These are phyloP conservation scores for Sanghuangporus weigelae DNA, from an alignment of 1,284 basidiomycete species.

Conservation along the genomic window DNA sequence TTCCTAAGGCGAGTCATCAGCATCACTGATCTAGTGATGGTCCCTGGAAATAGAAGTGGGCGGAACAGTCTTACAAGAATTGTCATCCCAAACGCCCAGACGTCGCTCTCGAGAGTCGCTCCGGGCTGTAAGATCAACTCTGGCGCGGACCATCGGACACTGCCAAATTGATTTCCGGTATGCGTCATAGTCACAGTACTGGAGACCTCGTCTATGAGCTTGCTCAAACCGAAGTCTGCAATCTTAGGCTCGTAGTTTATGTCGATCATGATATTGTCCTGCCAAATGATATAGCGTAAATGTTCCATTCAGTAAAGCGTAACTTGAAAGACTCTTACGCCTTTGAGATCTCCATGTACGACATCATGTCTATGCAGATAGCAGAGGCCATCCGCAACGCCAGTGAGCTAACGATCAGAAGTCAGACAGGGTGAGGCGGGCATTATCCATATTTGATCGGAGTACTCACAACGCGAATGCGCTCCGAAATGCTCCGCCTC, in stretches of 20 bases:
- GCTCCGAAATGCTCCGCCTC: constrained; percentile 1
- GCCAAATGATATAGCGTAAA: neutral
- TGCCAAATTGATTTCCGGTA: constrained; percentile 7
- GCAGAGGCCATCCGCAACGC: constrained; percentile 15
- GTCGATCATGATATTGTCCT: constrained; percentile 17
- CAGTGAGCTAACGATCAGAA: constrained; percentile 6
- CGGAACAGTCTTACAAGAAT: neutral
- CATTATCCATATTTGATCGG: neutral
- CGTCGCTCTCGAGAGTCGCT: constrained; percentile 13
- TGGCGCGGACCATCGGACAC: constrained; percentile 13
- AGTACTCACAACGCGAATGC: constrained; percentile 11
- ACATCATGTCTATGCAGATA: constrained; percentile 18
- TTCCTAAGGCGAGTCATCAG: constrained; percentile 3
- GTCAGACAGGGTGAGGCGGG: neutral
- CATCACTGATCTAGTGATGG: neutral
- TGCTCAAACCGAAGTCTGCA: constrained; percentile 16
- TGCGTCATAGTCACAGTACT: neutral
- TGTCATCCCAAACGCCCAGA: constrained; percentile 19
- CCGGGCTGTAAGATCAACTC: constrained; percentile 12
- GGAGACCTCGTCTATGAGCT: constrained; percentile 5
- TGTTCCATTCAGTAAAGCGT: neutral
- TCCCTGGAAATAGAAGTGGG: neutral
- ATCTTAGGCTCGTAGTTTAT: constrained; percentile 12
- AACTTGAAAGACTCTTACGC: neutral
- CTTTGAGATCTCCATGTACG: constrained; percentile 16